A percentile compares a stretch with the other conserved stretches of the same genome.
phyloP scores from a whole-genome alignment of 2,329 filamentous ascomycete genomes.

The Xylaria sp. region DNA sequence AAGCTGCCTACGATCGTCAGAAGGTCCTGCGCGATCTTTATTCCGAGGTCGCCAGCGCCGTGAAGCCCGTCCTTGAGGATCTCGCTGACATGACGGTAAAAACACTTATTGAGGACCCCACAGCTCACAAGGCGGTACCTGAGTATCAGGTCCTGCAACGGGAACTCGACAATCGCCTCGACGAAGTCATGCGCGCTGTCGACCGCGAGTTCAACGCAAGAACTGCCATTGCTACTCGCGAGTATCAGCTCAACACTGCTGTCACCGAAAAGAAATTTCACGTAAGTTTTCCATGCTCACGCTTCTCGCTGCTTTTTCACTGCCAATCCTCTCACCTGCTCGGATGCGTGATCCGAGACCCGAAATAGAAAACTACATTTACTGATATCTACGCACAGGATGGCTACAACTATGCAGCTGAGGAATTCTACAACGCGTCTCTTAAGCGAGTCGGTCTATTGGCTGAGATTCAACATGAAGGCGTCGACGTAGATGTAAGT shows the following conservation, averaged over 20 bases:
- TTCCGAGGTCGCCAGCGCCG: constrained; percentile 64
- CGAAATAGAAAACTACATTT: constrained; percentile 12
- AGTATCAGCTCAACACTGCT: constrained; percentile 44
- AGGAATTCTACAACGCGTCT: constrained; percentile 39
- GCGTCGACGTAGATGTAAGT: constrained; percentile 38
- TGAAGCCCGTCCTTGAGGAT: constrained; percentile 70
- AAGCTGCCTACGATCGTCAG: constrained; percentile 67
- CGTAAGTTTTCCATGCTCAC: constrained; percentile 44
- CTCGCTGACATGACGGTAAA: constrained; percentile 66
- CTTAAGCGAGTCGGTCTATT: constrained; percentile 38
- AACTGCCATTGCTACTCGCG: constrained; percentile 41
- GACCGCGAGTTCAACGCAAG: constrained; percentile 43
- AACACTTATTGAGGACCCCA: constrained; percentile 59
- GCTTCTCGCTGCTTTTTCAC: constrained; percentile 10
- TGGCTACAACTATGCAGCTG: constrained; percentile 36
- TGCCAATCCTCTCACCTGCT: constrained; percentile 9
- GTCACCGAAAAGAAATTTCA: constrained; percentile 48
- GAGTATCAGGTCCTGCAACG: constrained; percentile 59
- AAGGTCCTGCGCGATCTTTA: constrained; percentile 70
- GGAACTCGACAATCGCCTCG: constrained; percentile 56
- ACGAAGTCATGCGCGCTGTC: constrained; percentile 35
- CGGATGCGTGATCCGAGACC: constrained; percentile 7
- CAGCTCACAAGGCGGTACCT: constrained; percentile 57
- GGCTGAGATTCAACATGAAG: constrained; percentile 38
- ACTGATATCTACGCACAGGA: constrained; percentile 36